A percentile compares a stretch with the other conserved stretches of the same genome.
These are phyloP conservation scores for Phylloporus sp. DNA, from an alignment of 1,284 basidiomycete genomes.

Conservation along the genomic window DNA sequence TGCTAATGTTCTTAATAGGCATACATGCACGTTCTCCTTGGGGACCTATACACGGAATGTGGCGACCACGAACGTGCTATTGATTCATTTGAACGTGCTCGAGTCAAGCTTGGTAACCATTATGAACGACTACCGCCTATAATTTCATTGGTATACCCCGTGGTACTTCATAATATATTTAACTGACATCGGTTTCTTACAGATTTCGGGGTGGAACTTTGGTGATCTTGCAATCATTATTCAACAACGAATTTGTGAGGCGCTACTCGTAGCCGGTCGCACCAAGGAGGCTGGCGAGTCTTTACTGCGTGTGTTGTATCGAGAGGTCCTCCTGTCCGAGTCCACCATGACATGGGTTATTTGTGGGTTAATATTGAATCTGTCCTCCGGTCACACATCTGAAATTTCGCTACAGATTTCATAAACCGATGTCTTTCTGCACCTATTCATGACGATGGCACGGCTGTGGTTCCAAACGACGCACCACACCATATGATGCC, in stretches of 20 bases:
- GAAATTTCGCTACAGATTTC: too few relatives aligned
- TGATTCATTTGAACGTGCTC: neutral
- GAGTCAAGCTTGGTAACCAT: neutral
- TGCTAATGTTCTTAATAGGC: too few relatives aligned
- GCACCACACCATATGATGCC: too few relatives aligned
- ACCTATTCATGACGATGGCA: too few relatives aligned
- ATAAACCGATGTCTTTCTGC: too few relatives aligned
- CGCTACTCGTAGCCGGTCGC: neutral
- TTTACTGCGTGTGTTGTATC: too few relatives aligned
- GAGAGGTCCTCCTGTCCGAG: too few relatives aligned
- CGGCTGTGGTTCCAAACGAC: too few relatives aligned
- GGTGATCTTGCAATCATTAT: neutral
- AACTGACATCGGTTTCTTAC: neutral
- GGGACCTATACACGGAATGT: neutral
- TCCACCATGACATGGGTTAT: too few relatives aligned
- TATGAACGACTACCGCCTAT: neutral
- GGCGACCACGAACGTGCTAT: neutral
- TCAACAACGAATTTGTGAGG: neutral
- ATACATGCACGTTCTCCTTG: neutral
- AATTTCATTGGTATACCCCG: neutral
- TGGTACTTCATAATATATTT: neutral
- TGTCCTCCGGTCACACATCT: too few relatives aligned
- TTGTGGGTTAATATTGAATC: too few relatives aligned
- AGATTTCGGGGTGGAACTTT: neutral
- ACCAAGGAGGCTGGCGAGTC: too few relatives aligned